Evolutionary conservation across 208 protist species (phyloP).

Genomic region (Acanthamoeba healyi): DNA sequence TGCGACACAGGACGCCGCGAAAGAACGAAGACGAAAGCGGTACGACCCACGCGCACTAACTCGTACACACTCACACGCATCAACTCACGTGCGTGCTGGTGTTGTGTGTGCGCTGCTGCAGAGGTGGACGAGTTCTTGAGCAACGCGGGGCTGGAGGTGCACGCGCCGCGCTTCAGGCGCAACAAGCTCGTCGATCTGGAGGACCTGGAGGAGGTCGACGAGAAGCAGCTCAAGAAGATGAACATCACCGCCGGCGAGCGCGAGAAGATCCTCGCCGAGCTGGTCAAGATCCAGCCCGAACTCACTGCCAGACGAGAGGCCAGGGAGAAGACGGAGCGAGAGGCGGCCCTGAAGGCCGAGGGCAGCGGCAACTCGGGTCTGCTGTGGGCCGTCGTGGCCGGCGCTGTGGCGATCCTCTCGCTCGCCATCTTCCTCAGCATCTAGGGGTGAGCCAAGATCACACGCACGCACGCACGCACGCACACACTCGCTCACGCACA

Average conservation of each 20-base stretch:
- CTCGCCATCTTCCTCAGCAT: not conserved
- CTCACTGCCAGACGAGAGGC: not conserved
- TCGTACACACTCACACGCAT: not conserved
- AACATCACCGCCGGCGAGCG: slow-evolving; percentile 18
- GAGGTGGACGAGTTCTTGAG: not conserved
- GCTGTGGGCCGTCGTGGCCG: not conserved
- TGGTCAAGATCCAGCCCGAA: not conserved
- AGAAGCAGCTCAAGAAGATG: slow-evolving; percentile 3
- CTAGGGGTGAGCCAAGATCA: not conserved
- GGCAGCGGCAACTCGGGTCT: not conserved
- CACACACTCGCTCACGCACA: too few relatives aligned
- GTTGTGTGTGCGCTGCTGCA: too few relatives aligned
- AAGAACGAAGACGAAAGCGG: not conserved
- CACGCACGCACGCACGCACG: too few relatives aligned
- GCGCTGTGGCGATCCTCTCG: not conserved
- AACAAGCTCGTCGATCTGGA: not conserved
- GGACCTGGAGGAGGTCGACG: not conserved
- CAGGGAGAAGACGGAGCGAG: not conserved
- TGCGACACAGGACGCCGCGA: not conserved
- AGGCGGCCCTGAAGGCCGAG: not conserved
- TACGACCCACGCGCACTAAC: not conserved
- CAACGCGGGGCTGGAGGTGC: slow-evolving; percentile 8
- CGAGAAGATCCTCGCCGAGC: not conserved
- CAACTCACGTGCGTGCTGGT: not conserved
- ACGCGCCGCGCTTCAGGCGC: not conserved